phyloP scores from a whole-genome alignment of 1,284 basidiomycete genomes.

The Sanghuangporus weigelae region DNA sequence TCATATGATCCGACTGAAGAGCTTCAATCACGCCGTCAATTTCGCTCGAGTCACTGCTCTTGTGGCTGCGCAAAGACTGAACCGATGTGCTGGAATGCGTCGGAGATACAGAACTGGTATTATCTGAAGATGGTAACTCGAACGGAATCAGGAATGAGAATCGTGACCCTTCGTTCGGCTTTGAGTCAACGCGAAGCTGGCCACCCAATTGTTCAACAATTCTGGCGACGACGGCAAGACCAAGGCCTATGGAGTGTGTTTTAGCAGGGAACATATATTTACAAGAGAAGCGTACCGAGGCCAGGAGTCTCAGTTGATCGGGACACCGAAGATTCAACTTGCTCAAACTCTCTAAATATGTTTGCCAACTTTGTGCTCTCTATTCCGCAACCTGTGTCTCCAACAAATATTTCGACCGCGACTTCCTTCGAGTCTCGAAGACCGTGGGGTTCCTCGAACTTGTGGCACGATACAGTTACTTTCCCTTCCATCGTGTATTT shows the following conservation, averaged over 20 bases:
- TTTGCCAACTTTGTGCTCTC: slow-evolving; percentile 66
- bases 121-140: slow-evolving; percentile 22
- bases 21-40: slow-evolving; percentile 69
- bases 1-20: slow-evolving; percentile 41
- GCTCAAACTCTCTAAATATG: slow-evolving; percentile 85
- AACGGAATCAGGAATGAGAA: slow-evolving; percentile 74
- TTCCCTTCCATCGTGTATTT: slow-evolving; percentile 70
- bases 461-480: slow-evolving; percentile 60
- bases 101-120: slow-evolving; percentile 18
- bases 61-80: slow-evolving; percentile 14
- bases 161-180: slow-evolving; percentile 60
- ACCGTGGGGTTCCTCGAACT: slow-evolving; percentile 48
- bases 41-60: slow-evolving; percentile 31
- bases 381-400: slow-evolving; percentile 79
- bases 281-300: slow-evolving; percentile 38
- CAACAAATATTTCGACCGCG: slow-evolving; percentile 70
- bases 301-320: slow-evolving; percentile 36
- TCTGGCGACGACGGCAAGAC: slow-evolving; percentile 78
- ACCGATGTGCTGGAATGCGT: slow-evolving; percentile 18
- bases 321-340: slow-evolving; percentile 58
- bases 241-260: slow-evolving; percentile 44
- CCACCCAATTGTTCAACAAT: slow-evolving; percentile 79
- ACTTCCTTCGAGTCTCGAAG: slow-evolving; percentile 42
- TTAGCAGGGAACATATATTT: neutral
- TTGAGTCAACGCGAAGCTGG: slow-evolving; percentile 76